These are phyloP conservation scores for Blastobotrys apis DNA, from an alignment of 1,139 yeast genomes.

Conservation along the genomic window DNA sequence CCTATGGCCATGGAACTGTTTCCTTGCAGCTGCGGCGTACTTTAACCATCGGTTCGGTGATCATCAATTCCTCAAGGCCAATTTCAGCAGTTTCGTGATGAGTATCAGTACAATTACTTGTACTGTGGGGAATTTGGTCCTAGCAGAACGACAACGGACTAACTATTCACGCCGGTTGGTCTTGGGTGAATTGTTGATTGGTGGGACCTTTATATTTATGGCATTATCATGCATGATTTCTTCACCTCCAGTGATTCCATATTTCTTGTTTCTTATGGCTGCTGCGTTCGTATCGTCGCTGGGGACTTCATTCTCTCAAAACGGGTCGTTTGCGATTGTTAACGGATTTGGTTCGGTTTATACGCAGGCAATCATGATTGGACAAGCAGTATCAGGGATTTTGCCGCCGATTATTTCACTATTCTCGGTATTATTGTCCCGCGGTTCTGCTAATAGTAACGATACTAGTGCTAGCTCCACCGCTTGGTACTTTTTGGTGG, in stretches of 20 bases:
- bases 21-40: conserved; percentile 80
- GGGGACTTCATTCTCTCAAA: conserved; percentile 69
- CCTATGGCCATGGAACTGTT: conserved; percentile 97
- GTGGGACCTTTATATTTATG: conserved; percentile 47
- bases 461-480: conserved; percentile 14
- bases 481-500: conserved; percentile 59
- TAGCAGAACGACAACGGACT: conserved; percentile 61
- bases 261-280: conserved; percentile 42
- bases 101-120: conserved; percentile 74
- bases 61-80: conserved; percentile 50
- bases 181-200: conserved; percentile 55
- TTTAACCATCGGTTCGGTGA: conserved; percentile 61
- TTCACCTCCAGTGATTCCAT: conserved; percentile 42
- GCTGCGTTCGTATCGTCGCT: conserved; percentile 42
- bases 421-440: conserved; percentile 41
- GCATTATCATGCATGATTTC: conserved; percentile 37
- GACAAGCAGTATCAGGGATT: conserved; percentile 92
- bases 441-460: conserved; percentile 35
- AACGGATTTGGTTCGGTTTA: conserved; percentile 72
- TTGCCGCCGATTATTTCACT: conserved; percentile 78
- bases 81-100: conserved; percentile 86
- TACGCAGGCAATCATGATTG: conserved; percentile 88
- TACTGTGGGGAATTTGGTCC: conserved; percentile 52
- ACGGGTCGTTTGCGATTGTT: conserved; percentile 85
- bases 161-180: conserved; percentile 58